Conservation (phyloP, 2,329 filamentous ascomycete species). For the Epichloe glyceriae region DNA sequence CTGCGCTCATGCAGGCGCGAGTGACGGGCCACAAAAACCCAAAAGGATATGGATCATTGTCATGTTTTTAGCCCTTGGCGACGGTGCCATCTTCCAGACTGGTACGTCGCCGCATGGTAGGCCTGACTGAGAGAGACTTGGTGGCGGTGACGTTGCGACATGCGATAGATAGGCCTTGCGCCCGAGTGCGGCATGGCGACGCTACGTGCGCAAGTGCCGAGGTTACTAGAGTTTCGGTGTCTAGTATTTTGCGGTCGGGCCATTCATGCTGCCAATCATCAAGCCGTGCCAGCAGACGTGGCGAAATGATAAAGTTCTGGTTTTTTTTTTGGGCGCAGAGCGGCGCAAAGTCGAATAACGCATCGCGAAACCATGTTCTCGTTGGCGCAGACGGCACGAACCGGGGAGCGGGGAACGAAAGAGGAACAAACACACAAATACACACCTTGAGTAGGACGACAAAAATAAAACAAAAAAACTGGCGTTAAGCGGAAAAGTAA, state of each 20-base stretch:
- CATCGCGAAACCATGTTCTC: conserved; percentile 4
- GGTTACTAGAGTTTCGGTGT: not conserved
- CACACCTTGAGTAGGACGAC: conserved; percentile 3
- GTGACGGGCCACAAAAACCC: too few relatives aligned
- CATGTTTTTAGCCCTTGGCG: too few relatives aligned
- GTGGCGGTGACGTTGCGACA: not conserved
- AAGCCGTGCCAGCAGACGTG: not conserved
- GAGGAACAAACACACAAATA: not conserved
- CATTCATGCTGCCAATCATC: not conserved
- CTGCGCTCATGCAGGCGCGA: too few relatives aligned
- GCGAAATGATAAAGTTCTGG: not conserved
- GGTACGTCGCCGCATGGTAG: not conserved
- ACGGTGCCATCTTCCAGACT: too few relatives aligned
- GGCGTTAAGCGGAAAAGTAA: not conserved
- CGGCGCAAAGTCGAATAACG: conserved; percentile 1
- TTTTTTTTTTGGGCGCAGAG: not conserved
- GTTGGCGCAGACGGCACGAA: not conserved
- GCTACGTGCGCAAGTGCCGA: not conserved
- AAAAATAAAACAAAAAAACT: not conserved
- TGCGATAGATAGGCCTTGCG: not conserved
- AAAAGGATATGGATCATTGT: too few relatives aligned
- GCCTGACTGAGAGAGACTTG: not conserved
- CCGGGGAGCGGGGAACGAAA: not conserved
- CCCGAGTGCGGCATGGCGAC: not conserved
- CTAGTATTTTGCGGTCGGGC: not conserved